Conservation (phyloP, 129 eudicot genomes). For the Lactuca saligna region DNA sequence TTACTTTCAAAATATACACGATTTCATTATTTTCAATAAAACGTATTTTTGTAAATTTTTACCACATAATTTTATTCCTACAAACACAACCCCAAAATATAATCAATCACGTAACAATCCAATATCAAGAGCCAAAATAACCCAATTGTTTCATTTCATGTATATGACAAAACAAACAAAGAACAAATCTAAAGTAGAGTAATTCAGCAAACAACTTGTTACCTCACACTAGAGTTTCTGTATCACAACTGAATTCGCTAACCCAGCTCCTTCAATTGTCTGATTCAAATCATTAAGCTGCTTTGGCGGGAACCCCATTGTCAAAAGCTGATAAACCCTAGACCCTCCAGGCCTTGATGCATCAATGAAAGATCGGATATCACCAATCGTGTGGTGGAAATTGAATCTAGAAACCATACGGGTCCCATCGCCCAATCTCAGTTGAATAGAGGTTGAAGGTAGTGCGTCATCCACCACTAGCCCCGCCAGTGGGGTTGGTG, state of each 20-base stretch:
- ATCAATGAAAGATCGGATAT: conserved; percentile 80
- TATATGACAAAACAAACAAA: neutral
- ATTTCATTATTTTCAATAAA: neutral
- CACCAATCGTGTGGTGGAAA: conserved; percentile 62
- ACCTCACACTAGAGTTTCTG: conserved; percentile 64
- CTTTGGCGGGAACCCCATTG: conserved; percentile 90
- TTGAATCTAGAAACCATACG: conserved; percentile 90
- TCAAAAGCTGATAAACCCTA: conserved; percentile 65
- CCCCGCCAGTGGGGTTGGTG: conserved; percentile 60
- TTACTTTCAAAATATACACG: too few species aligned
- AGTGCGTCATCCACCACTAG: conserved; percentile 58
- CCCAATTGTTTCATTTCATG: conserved; percentile 1
- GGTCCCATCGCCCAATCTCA: conserved; percentile 85
- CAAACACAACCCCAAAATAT: conserved; percentile 15
- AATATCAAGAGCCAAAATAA: conserved; percentile 21
- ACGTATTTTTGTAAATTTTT: neutral
- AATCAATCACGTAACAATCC: conserved; percentile 12
- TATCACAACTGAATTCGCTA: conserved; percentile 85
- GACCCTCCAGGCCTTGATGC: conserved; percentile 72
- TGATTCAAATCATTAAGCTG: conserved; percentile 72
- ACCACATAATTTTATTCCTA: neutral
- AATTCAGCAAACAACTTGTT: neutral
- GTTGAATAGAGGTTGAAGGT: conserved; percentile 86
- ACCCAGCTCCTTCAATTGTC: conserved; percentile 83
- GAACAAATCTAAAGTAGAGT: conserved; percentile 7